A percentile compares a stretch with the other conserved stretches of the same genome.
Evolutionary conservation across 2,329 filamentous ascomycete species (phyloP).

Genomic region (Calonectria hawksworthii): DNA sequence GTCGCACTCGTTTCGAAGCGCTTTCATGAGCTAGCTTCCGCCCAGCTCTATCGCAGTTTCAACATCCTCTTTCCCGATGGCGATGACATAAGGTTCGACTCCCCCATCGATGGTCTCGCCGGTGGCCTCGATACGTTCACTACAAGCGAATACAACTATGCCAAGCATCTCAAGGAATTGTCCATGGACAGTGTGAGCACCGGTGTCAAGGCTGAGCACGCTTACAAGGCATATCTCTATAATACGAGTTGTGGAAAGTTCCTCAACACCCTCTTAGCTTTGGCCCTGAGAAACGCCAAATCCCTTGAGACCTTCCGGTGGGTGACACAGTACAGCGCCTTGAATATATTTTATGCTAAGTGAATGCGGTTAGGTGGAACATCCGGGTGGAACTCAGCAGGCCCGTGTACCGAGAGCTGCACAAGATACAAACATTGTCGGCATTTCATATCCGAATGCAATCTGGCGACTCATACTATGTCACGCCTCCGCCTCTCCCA

Average conservation of each 20-base stretch:
- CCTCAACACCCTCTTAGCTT: conserved; percentile 71
- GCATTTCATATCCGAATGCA: conserved; percentile 72
- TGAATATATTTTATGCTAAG: conserved; percentile 12
- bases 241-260: conserved; percentile 73
- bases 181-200: conserved; percentile 68
- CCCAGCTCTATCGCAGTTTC: conserved; percentile 72
- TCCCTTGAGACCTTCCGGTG: conserved; percentile 70
- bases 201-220: conserved; percentile 65
- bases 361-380: conserved; percentile 66
- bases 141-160: conserved; percentile 75
- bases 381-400: conserved; percentile 73
- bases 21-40: conserved; percentile 70
- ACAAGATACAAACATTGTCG: conserved; percentile 65
- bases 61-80: conserved; percentile 73
- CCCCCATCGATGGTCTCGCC: conserved; percentile 69
- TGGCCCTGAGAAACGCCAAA: conserved; percentile 68
- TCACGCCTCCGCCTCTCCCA: conserved; percentile 62
- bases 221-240: conserved; percentile 68
- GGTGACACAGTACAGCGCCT: conserved; percentile 39
- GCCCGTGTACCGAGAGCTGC: conserved; percentile 69
- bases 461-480: conserved; percentile 68
- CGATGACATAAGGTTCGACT: conserved; percentile 65
- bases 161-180: conserved; percentile 68
- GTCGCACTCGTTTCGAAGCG: conserved; percentile 70
- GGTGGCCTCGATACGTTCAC: conserved; percentile 72